These are phyloP conservation scores for Tetrahymena borealis DNA, from an alignment of 73 alveolate species.

Conservation along the genomic window DNA sequence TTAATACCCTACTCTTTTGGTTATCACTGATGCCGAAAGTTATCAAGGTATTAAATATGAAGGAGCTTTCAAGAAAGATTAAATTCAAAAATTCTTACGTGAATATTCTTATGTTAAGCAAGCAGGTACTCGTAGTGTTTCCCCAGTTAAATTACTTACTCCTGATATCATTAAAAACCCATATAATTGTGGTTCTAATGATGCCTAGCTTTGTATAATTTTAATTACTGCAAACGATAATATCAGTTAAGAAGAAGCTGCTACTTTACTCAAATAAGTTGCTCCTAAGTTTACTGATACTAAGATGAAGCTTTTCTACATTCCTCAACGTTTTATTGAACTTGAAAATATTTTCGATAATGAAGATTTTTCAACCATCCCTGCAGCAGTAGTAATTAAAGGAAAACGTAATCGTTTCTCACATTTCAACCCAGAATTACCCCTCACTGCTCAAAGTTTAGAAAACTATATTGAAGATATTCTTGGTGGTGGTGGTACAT, in stretches of 20 bases:
- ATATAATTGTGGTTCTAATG: constrained; percentile 55
- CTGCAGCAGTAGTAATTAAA: not conserved
- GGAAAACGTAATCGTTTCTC: not conserved
- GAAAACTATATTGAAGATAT: not conserved
- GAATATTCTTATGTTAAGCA: constrained; percentile 68
- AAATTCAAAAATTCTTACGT: constrained; percentile 81
- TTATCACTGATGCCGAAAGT: constrained; percentile 66
- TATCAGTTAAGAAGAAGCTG: not conserved
- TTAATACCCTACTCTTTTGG: constrained; percentile 83
- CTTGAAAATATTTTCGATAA: not conserved
- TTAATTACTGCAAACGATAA: constrained; percentile 42
- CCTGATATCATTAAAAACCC: constrained; percentile 1
- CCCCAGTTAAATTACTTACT: constrained; percentile 43
- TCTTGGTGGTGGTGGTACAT: not conserved
- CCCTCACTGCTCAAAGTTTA: not conserved
- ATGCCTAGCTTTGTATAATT: constrained; percentile 60
- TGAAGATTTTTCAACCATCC: not conserved
- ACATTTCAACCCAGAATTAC: not conserved
- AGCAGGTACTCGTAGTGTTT: constrained; percentile 8
- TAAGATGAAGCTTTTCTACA: not conserved
- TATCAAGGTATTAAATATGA: constrained; percentile 63
- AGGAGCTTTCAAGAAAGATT: constrained; percentile 77
- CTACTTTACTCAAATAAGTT: not conserved
- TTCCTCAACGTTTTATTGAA: not conserved
- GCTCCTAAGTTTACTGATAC: not conserved